A percentile compares a stretch with the other conserved stretches of the same genome.
These are phyloP conservation scores for Debaryomyces tyrocola DNA, from an alignment of 805 yeast genomes.

Conservation along the genomic window DNA sequence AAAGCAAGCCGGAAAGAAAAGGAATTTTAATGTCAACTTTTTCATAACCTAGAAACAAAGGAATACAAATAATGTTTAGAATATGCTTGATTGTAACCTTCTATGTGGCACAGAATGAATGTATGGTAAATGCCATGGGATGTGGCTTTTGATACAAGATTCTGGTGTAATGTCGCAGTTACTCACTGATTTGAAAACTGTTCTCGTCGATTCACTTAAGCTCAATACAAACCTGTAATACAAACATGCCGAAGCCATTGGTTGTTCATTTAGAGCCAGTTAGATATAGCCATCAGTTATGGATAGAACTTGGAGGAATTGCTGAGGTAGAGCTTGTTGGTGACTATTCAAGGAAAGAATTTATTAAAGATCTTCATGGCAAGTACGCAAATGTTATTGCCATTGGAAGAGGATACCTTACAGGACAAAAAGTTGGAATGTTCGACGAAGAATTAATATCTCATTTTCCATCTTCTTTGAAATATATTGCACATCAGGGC, in stretches of 20 bases:
- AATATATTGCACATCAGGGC: conserved; percentile 49
- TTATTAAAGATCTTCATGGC: conserved; percentile 30
- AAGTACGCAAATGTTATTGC: conserved; percentile 34
- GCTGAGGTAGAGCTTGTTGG: conserved; percentile 5
- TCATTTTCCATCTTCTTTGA: conserved; percentile 36
- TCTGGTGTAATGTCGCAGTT: no score
- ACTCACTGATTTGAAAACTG: no score
- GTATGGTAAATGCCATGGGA: no score
- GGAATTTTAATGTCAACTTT: no score
- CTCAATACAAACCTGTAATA: no score
- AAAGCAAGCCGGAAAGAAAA: no score
- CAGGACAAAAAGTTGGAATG: conserved; percentile 38
- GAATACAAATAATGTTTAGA: no score
- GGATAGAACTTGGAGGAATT: conserved; percentile 1
- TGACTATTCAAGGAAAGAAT: conserved; percentile 32
- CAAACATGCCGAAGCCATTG: conserved; percentile 3
- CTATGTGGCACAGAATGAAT: no score
- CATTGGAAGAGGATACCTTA: conserved; percentile 44
- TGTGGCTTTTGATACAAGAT: no score
- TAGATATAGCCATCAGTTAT: conserved; percentile 5
- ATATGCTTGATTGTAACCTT: no score
- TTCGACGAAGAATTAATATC: conserved; percentile 45
- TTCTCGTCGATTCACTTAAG: no score
- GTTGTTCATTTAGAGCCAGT: conserved; percentile 8
- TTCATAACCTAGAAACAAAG: no score